Percentiles rank a stretch among this genome's conserved stretches.
These are phyloP conservation scores for Pluteus cervinus DNA, from an alignment of 768 basidiomycete genomes.

Conservation along the genomic window DNA sequence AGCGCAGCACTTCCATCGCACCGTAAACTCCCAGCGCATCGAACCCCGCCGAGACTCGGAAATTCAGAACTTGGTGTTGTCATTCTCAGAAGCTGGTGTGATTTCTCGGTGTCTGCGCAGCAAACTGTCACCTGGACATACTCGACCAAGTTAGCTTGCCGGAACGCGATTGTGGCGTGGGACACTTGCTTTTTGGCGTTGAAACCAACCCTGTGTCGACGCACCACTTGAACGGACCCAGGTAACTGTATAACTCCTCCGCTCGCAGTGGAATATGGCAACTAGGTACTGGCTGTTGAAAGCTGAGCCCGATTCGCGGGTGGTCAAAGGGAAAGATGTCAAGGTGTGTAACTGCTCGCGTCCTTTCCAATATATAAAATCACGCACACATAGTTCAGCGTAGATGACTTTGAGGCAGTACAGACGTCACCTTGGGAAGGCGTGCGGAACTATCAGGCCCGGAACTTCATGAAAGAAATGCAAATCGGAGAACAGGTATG, in stretches of 20 bases:
- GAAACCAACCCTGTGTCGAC: no score
- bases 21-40: no score
- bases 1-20: no score
- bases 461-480: slow-evolving; percentile 84
- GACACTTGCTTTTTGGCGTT: no score
- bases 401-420: slow-evolving; percentile 76
- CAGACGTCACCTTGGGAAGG: slow-evolving; percentile 80
- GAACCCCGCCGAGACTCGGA: no score
- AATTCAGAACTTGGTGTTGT: no score
- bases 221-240: no score
- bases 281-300: slow-evolving; percentile 68
- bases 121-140: no score
- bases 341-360: slow-evolving; percentile 39
- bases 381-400: slow-evolving; percentile 54
- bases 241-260: slow-evolving; percentile 1
- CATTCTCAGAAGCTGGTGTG: no score
- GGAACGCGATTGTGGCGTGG: slow-evolving; percentile 1
- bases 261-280: slow-evolving; percentile 6
- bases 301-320: slow-evolving; percentile 78
- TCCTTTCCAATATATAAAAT: no score
- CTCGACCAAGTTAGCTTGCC: no score
- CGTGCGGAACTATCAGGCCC: slow-evolving; percentile 79
- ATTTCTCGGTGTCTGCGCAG: no score
- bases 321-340: slow-evolving; percentile 85
- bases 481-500: slow-evolving; percentile 63